Evolutionary conservation across 1,284 basidiomycete genomes (phyloP).

Genomic region (Neotropicomus parvogracilis): DNA sequence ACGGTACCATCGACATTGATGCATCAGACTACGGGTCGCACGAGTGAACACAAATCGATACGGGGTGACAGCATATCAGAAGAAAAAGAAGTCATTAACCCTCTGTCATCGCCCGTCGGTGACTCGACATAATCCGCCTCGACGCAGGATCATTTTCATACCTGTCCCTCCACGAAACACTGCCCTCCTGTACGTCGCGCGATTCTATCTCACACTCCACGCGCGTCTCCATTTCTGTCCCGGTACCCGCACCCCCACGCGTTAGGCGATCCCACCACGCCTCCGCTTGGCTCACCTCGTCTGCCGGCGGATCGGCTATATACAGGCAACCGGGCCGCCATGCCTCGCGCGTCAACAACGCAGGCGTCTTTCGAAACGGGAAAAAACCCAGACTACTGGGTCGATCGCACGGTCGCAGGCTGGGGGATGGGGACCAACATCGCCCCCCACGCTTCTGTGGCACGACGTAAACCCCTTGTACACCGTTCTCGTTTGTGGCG

Average conservation of each 20-base stretch:
- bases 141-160: slow-evolving; percentile 23
- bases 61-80: not conserved
- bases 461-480: slow-evolving; percentile 15
- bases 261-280: slow-evolving; percentile 6
- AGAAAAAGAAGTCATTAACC: not conserved
- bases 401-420: not conserved
- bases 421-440: slow-evolving; percentile 1
- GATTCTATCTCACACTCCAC: not conserved
- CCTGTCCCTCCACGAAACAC: slow-evolving; percentile 20
- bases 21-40: not conserved
- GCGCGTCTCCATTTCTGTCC: not conserved
- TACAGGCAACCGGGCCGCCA: slow-evolving; percentile 18
- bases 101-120: slow-evolving; percentile 12
- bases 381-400: slow-evolving; percentile 4
- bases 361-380: slow-evolving; percentile 7
- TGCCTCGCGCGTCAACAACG: slow-evolving; percentile 9
- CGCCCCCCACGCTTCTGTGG: slow-evolving; percentile 17
- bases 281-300: slow-evolving; percentile 8
- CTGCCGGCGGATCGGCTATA: slow-evolving; percentile 11
- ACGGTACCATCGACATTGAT: not conserved
- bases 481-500: not conserved
- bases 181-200: not conserved
- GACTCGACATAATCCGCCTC: slow-evolving; percentile 3
- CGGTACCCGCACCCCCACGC: not conserved
- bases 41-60: slow-evolving; percentile 10